Evolutionary conservation across 2,329 filamentous ascomycete species (phyloP), one percentile per base, ranked within the genome.

Genomic region (Fusarium camptoceras): DNA sequence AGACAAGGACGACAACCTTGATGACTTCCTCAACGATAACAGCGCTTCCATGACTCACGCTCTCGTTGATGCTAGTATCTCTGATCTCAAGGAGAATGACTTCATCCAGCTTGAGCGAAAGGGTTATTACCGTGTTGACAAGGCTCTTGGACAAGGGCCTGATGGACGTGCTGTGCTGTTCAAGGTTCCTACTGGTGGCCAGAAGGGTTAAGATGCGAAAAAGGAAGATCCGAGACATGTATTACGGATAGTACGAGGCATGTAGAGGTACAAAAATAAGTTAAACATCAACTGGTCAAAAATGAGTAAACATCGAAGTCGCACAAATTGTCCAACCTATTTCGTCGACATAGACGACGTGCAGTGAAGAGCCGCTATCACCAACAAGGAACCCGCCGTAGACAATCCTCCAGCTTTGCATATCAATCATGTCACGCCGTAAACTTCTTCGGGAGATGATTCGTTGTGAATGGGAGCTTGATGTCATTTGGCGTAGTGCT

Each of bases 81-180:
- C 87, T 0, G 85, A 89, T 67, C 84, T 98, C 47, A 94, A 94
- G 86, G 90, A 89, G 78, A 92, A 94, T 76, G 94, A 97, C 74
- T 95, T 98, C 68, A 94, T 98, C 73, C 96, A 98, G 84, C 92
- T 98, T 47, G 95, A 98, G 85, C 88, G 95, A 66, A 94, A 95
- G 81, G 95, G 94, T 2, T 98, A 93, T 82, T 98, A 92, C 84
- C 87, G 95, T 55, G 90, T 97, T 27, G 95, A 98, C 81, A 88
- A 88, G 81, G 84, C 84, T 12, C 79, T 87, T 28, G 77, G 75
- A 41, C 80, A 86, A 75, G 85, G 83, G 79, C 81, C 83, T 59
- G 82, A 84, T 41, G 85, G 83, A 41, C 83, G 84, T 76, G 85
- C 87, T 31, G 84, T 89, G 18, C 74, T 89, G 70, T 89, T 89